Base-by-base conservation (phyloP, 1,284 basidiomycete species). In the Rhodotorula glutinis region DNA sequence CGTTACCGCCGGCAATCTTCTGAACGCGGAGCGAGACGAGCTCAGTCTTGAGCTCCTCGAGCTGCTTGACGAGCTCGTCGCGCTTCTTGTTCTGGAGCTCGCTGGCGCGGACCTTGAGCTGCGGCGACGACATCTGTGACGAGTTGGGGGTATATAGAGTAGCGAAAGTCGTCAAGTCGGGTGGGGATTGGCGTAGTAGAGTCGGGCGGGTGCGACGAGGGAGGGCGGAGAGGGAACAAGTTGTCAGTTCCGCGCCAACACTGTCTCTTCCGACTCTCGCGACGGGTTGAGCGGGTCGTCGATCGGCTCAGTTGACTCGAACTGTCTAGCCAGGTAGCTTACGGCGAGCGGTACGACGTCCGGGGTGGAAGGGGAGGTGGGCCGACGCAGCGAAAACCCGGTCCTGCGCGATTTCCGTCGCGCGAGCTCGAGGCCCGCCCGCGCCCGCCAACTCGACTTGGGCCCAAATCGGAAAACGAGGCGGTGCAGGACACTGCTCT, bases 1-100 rank as follows among this genome's bases (percentile, higher is more conserved):
- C 90, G 76, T 91, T 91, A 67, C 93, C 93, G 80, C 94, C 94
- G 74, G 92, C 92, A 79, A 96, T 92, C 87, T 98, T 98, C 85
- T 97, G 93, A 75, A 98, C 96, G 85, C 76, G 83, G 83, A 78
- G 79, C 75, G 78, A 76, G 75, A 93, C 85, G 77, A 98, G 91
- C 87, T 99, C 96, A 71, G 83, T 87, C 88, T 94, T 97, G 83
- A 98, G 87, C 83, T 98, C 96, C 68, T 82, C 81, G 73, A 99
- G 87, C 82, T 98, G 93, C 82, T 93, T 94, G 76, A 87, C 83
- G 83, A 99, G 88, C 87, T 98, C 96, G 84, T 71, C 72, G 46
- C 70, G 70, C 63, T 65, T 66, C 72, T 73, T 72, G 63, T 52
- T 51, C 51, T 61, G 61, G 52, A 73, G 67, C 72, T 73, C 72